Evolutionary conservation across 306 rosid genomes (phyloP), one percentile per base, ranked within the genome.

Genomic region (Medicago arabica): DNA sequence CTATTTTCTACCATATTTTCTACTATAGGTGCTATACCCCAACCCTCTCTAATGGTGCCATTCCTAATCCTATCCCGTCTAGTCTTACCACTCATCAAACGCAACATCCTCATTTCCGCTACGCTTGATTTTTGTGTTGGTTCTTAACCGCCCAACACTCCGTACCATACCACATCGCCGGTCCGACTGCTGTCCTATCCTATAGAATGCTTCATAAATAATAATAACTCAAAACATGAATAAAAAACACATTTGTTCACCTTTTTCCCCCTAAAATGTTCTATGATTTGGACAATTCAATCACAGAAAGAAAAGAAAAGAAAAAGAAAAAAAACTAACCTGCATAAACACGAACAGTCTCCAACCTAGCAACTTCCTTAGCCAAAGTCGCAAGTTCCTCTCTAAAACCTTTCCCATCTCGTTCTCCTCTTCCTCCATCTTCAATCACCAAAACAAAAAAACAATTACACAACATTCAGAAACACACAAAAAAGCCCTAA

Each of bases 361-460:
- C 96, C 82, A 94, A 84, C 67, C 90, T 90, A 12, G 96, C 93
- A 81, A 94, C 95, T 82, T 94, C 97, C 82, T 88, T 94, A 0
- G 98, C 98, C 89, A 94, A 76, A 16, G 96, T 87, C 65, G 92
- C 89, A 62, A 94, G 90, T 78, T 92, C 97, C 83, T 92, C 87
- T 79, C 93, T 92, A 83, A 94, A 78, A 47, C 85, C 77, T 86
- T 86, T 83, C 41, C 74, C 89, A 18, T 78, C 75, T 8, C 79
- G 88, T 63, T 68, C 77, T n/a, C 50, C 23, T 47, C 81, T 78
- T 71, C 75, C 78, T 76, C 82, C 92, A 79, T 83, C 92, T 85
- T 69, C 80, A 68, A 14, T 25, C 67, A 80, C 69, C 50, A 2
- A 66, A 80, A 75, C 40, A 10, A 1, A 25, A 63, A 75, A 25